Evolutionary conservation across 805 yeast genomes (phyloP).

Genomic region (Danielozyma ontarioensis): DNA sequence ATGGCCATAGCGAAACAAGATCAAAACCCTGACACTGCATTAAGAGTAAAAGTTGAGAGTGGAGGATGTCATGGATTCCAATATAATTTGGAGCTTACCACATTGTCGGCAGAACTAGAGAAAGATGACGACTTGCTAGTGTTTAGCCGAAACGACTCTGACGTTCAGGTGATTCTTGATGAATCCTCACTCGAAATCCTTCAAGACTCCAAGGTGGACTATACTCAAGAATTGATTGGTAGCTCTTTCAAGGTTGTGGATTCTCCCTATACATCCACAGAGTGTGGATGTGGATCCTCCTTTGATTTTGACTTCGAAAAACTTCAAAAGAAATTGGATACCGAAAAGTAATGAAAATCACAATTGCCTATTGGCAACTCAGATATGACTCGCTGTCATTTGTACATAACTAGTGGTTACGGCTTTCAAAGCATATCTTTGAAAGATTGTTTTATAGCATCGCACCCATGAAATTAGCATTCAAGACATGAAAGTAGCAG

Average conservation of each 20-base stretch:
- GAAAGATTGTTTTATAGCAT: too few species aligned
- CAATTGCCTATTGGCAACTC: too few species aligned
- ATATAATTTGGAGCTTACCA: slow-evolving; percentile 65
- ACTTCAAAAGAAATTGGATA: slow-evolving; percentile 18
- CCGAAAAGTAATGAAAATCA: too few species aligned
- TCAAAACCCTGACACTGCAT: slow-evolving; percentile 52
- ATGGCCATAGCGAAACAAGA: slow-evolving; percentile 49
- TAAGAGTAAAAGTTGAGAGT: slow-evolving; percentile 77
- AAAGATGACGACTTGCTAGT: slow-evolving; percentile 39
- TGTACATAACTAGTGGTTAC: too few species aligned
- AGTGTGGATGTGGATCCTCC: slow-evolving; percentile 44
- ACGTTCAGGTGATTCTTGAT: slow-evolving; percentile 71
- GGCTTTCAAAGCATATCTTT: too few species aligned
- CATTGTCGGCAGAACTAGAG: slow-evolving; percentile 28
- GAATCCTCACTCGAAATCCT: slow-evolving; percentile 73
- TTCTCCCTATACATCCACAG: slow-evolving; percentile 72
- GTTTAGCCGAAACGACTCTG: slow-evolving; percentile 54
- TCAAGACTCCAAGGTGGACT: slow-evolving; percentile 82
- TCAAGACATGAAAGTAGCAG: too few species aligned
- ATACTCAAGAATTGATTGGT: slow-evolving; percentile 89
- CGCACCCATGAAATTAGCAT: too few species aligned
- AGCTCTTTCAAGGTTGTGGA: slow-evolving; percentile 88
- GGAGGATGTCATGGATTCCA: slow-evolving; percentile 99
- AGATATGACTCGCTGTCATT: too few species aligned
- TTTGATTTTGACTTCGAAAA: slow-evolving; percentile 46